Evolutionary conservation across 2,329 filamentous ascomycete species (phyloP), one percentile per base, ranked within the genome.

Genomic region (Pestalotiopsis sp.): DNA sequence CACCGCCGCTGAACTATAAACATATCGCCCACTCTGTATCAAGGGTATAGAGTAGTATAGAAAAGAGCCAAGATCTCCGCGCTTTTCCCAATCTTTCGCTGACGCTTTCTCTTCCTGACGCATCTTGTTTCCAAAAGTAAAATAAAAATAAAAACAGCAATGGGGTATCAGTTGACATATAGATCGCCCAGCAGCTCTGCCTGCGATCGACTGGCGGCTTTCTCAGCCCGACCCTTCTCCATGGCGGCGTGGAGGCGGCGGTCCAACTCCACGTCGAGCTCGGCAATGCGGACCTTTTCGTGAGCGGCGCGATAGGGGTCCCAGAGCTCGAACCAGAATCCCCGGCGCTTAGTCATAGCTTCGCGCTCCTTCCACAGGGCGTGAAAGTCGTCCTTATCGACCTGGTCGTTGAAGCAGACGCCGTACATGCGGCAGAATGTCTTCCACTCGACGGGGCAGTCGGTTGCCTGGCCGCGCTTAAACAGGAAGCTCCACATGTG

Each of bases 401-500:
- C 71, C 38, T 65, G 65, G 4, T 70, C 63, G 45, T 74, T 74
- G 69, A 79, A 78, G 72, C 78, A 80, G 67, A 80, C 72, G 61
- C 75, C 74, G 69, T 78, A 79, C 74, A 79, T 77, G 45, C 68
- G 71, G 68, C 79, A 80, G 67, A 78, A 78, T 11, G 75, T 69
- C 63, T 75, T 72, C 72, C 73, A 77, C 72, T 79, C 76, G 61
- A 80, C 78, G 0, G 85, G 85, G 72, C 86, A 88, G 66, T 82
- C 80, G 11, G 84, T 76, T 4, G 82, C 80, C 17, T 75, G 68
- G 27, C 31, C 31, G 31, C 73, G 71, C 57, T 70, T 72, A 68
- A 80, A 79, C 23, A 80, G 74, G 70, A 71, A 79, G 17, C 72
- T 75, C 72, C 76, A 80, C 73, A 80, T 72, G 70, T 79, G 76